Base-by-base conservation (phyloP, 169 alveolate genomes). In the Eimeria falciformis region DNA sequence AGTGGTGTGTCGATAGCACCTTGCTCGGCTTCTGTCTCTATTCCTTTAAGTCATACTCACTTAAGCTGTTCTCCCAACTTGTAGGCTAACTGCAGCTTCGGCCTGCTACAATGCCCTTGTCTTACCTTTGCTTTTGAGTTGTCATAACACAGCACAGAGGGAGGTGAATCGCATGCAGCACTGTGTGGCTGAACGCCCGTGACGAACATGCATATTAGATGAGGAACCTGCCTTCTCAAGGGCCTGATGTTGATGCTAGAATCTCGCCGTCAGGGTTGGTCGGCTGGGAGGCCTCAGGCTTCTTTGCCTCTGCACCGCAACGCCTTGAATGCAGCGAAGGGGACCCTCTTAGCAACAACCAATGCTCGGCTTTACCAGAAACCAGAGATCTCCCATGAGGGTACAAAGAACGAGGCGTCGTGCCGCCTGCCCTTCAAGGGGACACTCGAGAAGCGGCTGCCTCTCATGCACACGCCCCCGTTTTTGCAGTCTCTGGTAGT, bases 381-480 rank as follows among this genome's bases (percentile, higher is more conserved):
- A 2, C 65, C 46, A 53, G 53, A 37, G 50, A 45, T 18, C 4
- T 33, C 47, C 27, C 75, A 29, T 46, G 75, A 43, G 27, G 25
- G 37, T 37, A 18, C 55, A 21, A 40, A 50, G 21, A 33, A 40
- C 56, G 33, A 9, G 58, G 37, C 33, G 71, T 40, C 53, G 21
- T 23, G 77, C 21, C 50, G 6, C 23, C 47, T 5, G 21, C 23
- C 46, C 3, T 0, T 12, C 73, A 37, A 17, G 17, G 53, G 25
- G 40, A 33, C 40, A 14, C 50, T 56, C 47, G 29, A 29, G 58
- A 66, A 53, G 0, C 25, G 58, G 11, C 27, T 18, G 23, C 33
- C 58, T 37, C 33, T 45, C 37, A 33, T 53, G 89, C 43, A 66
- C 43, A 40, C 55, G 75, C 77, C 89, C 33, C 89, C 89, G 21